Evolutionary conservation across 2,329 filamentous ascomycete genomes (phyloP).

Genomic region (Teratosphaeria pseudoeucalypti): DNA sequence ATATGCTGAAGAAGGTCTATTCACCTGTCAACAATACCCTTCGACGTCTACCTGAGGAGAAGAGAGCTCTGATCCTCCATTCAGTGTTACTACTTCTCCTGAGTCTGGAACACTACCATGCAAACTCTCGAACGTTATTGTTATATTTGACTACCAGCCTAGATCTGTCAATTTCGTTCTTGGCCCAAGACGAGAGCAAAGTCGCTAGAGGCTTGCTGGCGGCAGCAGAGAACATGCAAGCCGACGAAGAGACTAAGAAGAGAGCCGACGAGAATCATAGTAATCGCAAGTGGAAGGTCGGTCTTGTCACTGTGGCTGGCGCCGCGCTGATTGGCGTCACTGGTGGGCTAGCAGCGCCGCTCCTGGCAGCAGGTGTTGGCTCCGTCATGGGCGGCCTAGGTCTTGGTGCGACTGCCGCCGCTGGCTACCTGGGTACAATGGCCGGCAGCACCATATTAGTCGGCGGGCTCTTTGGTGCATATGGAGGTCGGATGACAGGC

Average conservation of each 20-base stretch:
- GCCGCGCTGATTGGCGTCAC: slow-evolving; percentile 79
- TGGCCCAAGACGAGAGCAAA: slow-evolving; percentile 46
- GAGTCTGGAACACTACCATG: slow-evolving; percentile 29
- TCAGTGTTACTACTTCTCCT: slow-evolving; percentile 29
- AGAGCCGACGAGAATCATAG: slow-evolving; percentile 56
- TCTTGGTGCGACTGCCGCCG: slow-evolving; percentile 62
- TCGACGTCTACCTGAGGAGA: slow-evolving; percentile 23
- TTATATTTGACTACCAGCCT: slow-evolving; percentile 26
- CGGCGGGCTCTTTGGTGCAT: slow-evolving; percentile 84
- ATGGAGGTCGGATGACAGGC: slow-evolving; percentile 69
- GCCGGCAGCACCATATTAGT: slow-evolving; percentile 71
- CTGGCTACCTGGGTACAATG: slow-evolving; percentile 67
- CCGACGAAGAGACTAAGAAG: slow-evolving; percentile 65
- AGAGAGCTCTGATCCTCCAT: slow-evolving; percentile 27
- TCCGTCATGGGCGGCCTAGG: slow-evolving; percentile 67
- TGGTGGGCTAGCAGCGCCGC: slow-evolving; percentile 64
- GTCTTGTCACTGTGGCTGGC: slow-evolving; percentile 76
- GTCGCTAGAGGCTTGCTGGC: slow-evolving; percentile 65
- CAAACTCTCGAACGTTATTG: slow-evolving; percentile 27
- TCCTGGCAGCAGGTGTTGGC: slow-evolving; percentile 70
- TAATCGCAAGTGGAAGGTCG: slow-evolving; percentile 68
- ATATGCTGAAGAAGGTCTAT: slow-evolving; percentile 23
- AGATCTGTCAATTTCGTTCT: slow-evolving; percentile 21
- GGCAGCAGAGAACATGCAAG: slow-evolving; percentile 65
- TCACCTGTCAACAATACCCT: slow-evolving; percentile 30